Conservation (phyloP, 768 basidiomycete species). For the Russula lepida region DNA sequence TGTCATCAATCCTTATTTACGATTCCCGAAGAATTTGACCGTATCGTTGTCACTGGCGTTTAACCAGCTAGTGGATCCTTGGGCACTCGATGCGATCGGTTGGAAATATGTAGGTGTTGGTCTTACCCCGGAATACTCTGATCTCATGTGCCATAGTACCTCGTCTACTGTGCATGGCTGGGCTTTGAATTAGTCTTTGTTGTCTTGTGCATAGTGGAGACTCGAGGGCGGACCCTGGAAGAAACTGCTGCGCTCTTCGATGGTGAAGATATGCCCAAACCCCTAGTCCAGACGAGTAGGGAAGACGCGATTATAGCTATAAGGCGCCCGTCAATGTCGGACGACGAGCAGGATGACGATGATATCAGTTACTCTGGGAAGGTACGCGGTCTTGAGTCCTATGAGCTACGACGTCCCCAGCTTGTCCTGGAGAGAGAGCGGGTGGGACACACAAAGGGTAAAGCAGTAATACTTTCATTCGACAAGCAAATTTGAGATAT, state of each 20-base stretch:
- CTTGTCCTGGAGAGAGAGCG: slow-evolving; percentile 2
- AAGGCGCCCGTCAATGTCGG: not conserved
- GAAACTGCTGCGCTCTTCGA: slow-evolving; percentile 70
- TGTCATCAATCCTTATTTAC: not conserved
- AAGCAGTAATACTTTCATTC: not conserved
- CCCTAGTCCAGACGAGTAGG: slow-evolving; percentile 40
- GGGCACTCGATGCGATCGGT: slow-evolving; percentile 46
- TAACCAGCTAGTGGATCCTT: slow-evolving; percentile 75
- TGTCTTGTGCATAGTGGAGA: slow-evolving; percentile 48
- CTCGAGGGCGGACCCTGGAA: slow-evolving; percentile 60
- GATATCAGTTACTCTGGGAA: not conserved
- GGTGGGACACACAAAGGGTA: not conserved
- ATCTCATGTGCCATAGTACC: slow-evolving; percentile 32
- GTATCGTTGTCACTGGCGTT: slow-evolving; percentile 63
- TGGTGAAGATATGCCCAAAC: slow-evolving; percentile 38
- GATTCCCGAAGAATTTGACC: slow-evolving; percentile 42
- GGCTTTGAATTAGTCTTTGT: slow-evolving; percentile 53
- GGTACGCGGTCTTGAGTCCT: not conserved
- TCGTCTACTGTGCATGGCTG: slow-evolving; percentile 60
- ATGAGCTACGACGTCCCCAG: slow-evolving; percentile 1
- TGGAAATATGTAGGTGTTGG: slow-evolving; percentile 33
- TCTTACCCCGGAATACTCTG: not conserved
- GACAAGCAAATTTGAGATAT: not conserved
- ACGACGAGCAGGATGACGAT: not conserved
- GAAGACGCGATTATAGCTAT: slow-evolving; percentile 39